Evolutionary conservation across 163 green algal species (phyloP), one percentile per base, ranked within the genome.

Genomic region (Scenedesmus sp.): DNA sequence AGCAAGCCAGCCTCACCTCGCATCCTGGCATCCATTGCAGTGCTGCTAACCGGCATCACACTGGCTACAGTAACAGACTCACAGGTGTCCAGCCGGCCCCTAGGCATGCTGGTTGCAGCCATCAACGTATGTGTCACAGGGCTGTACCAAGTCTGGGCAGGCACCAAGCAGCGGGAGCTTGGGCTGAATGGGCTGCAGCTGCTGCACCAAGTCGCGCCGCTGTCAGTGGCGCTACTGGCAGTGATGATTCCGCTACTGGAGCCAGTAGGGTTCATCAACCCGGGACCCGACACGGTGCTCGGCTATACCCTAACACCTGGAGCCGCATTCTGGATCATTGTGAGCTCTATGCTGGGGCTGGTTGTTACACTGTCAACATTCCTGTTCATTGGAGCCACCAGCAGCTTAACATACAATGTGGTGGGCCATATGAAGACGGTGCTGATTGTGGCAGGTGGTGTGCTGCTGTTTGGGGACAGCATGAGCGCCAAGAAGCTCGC

Each of bases 311-410:
- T 92, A 54, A 88, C 88, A 18, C 60, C 62, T 55, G 20, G 34
- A 7, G 77, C 88, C n/a, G 77, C 23, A 9, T 83, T 67, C n/a
- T 92, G 89, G 89, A 98, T 98, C 73, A 73, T 94, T 8, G 34
- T 97, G 15, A 94, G 76, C 55, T 93, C 94, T 7, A 88, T 94
- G 82, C 94, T 98, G 85, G 97, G 97, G 26, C 94, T 99, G 60
- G 90, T 97, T 34, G 97, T 99, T 56, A 97, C 94, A 79, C 93
- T 98, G 52, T 96, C 94, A 46, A 99, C 97, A 5, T 99, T 99
- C 87, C 92, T 99, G 66, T 97, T 98, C 84, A 98, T 98, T 46
- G 97, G 97, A 18, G 84, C 84, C 2, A 98, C 97, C 9, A 96
- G 89, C 89, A 96, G 93, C 86, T 93, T 98, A 57, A 98, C 97